Conservation (phyloP, 2,329 filamentous ascomycete genomes). For the Coniochaeta sp. region DNA sequence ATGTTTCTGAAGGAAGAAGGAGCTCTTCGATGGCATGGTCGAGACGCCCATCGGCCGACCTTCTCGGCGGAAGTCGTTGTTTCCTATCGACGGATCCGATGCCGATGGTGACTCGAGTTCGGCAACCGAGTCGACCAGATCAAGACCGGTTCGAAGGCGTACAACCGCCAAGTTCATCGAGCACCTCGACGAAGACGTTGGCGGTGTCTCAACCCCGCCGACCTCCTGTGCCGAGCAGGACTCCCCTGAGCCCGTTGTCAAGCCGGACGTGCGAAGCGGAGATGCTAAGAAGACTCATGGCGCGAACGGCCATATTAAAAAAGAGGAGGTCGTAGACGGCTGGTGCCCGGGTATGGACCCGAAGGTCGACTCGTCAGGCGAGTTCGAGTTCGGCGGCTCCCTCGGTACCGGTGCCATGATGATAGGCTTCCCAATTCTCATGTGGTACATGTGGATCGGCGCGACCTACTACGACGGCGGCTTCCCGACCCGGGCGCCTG, state of each 20-base stretch:
- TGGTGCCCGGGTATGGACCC: constrained; percentile 54
- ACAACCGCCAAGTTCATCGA: constrained; percentile 39
- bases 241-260: constrained; percentile 8
- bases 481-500: constrained; percentile 59
- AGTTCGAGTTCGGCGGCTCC: constrained; percentile 82
- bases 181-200: constrained; percentile 35
- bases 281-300: constrained; percentile 16
- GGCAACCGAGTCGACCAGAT: constrained; percentile 30
- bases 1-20: constrained; percentile 42
- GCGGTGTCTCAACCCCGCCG: constrained; percentile 18
- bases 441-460: constrained; percentile 99
- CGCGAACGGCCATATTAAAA: constrained; percentile 15
- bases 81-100: constrained; percentile 35
- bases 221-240: constrained; percentile 12
- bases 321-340: constrained; percentile 39
- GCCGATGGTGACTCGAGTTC: constrained; percentile 42
- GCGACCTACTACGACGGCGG: constrained; percentile 87
- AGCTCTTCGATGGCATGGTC: constrained; percentile 54
- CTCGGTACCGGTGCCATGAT: constrained; percentile 78
- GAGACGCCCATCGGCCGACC: constrained; percentile 45
- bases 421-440: constrained; percentile 84
- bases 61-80: constrained; percentile 42
- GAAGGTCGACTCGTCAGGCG: constrained; percentile 55
- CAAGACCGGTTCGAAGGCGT: constrained; percentile 34
- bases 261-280: constrained; percentile 14